phyloP scores from a whole-genome alignment of 768 basidiomycete genomes.

The Lactifluus rugatus region DNA sequence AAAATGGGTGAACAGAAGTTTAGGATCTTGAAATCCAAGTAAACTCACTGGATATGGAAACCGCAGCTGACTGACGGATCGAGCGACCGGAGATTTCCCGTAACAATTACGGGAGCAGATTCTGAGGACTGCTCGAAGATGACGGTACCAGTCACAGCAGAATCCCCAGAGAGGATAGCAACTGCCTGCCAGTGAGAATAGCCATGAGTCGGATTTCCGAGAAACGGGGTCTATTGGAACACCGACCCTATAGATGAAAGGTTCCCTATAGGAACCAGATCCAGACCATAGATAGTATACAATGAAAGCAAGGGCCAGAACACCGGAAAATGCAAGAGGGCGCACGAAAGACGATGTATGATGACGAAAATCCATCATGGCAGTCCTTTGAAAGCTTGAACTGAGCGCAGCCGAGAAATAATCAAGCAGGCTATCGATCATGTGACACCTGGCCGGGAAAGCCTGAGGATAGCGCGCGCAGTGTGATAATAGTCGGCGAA shows the following conservation, averaged over 20 bases:
- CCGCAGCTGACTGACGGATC: constrained; percentile 51
- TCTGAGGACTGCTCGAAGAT: constrained; percentile 48
- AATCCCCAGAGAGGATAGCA: constrained; percentile 53
- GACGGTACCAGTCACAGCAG: constrained; percentile 52
- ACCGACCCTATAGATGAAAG: neutral
- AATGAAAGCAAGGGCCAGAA: neutral
- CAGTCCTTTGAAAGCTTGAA: too few relatives aligned
- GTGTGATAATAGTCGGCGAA: too few relatives aligned
- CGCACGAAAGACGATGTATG: neutral
- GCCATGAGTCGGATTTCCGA: neutral
- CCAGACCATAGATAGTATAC: neutral
- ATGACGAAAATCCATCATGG: neutral
- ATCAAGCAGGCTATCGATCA: too few relatives aligned
- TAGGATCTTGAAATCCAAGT: neutral
- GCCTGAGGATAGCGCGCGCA: too few relatives aligned
- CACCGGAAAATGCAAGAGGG: neutral
- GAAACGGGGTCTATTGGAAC: neutral
- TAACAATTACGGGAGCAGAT: constrained; percentile 46
- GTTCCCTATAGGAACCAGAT: neutral
- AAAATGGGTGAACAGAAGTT: too few relatives aligned
- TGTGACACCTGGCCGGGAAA: too few relatives aligned
- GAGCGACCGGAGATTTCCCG: constrained; percentile 52
- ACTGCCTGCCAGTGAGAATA: constrained; percentile 41
- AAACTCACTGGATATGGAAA: constrained; percentile 72
- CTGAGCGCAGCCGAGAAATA: too few relatives aligned